Base-by-base conservation (phyloP, 140 eudicot species). In the Bidens hawaiensis region DNA sequence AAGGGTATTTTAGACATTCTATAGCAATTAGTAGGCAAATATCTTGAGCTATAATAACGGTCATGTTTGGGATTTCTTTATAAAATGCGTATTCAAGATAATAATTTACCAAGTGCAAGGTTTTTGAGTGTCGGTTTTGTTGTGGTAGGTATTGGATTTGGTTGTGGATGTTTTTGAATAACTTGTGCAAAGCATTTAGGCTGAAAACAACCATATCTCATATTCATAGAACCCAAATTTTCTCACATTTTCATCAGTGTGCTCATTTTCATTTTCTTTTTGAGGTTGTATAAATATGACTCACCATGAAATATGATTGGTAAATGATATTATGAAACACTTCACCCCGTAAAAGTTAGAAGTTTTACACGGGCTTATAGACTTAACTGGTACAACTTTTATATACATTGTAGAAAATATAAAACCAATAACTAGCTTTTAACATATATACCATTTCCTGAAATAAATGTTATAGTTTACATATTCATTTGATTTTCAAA, bases 121-220 rank as follows among this genome's bases (percentile, higher is more conserved):
- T 12, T 25, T 18, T n/a, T n/a, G n/a, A n/a, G n/a, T n/a, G n/a
- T n/a, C 71, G 19, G 28, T 12, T 60, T 61, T 64, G 64, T 12
- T 25, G 18, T 28, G 28, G 47, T 90, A 93, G 99, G 99, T 85
- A 55, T 69, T 93, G 55, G 96, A 88, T 79, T 77, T 93, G 57
- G 85, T 93, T 30, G 94, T 85, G 76, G 99, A 93, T 71, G 96
- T 87, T 11, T 93, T 95, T 62, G 96, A 93, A 53, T 85, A 96
- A 5, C 82, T 88, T 26, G 36, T 93, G 79, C 95, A 83, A 5
- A 80, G 64, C 80, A 81, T 93, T 76, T 59, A 83, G 47, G 67
- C 75, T 12, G 89, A 82, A 71, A 83, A 67, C 67, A 49, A 25
- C 15, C 66, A 22, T 48, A 58, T 31, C 31, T 31, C 46, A 57